These are phyloP conservation scores for Chamaecyparis obtusa DNA, from an alignment of 75 land plant species.

Conservation along the genomic window DNA sequence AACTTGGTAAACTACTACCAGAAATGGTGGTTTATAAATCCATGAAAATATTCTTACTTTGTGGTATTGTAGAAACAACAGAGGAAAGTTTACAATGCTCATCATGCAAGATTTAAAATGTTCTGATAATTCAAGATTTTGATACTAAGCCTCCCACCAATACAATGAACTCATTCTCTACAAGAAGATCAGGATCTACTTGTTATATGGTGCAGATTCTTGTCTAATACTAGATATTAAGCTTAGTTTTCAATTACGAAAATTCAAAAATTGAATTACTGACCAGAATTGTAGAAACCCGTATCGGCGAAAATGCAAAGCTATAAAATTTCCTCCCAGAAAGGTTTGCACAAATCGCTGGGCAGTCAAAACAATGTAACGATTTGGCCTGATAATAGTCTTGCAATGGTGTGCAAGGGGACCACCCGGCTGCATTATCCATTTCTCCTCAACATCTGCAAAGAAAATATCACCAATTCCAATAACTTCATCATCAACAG, in stretches of 20 bases:
- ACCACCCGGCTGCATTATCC: constrained; percentile 83
- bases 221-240: neutral
- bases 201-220: neutral
- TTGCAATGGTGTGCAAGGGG: constrained; percentile 72
- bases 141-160: neutral
- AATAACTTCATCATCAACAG: constrained; percentile 62
- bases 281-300: constrained; percentile 93
- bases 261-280: neutral
- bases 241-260: neutral
- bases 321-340: constrained; percentile 66
- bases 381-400: constrained; percentile 72
- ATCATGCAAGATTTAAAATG: neutral
- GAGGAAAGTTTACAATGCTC: neutral
- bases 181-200: neutral
- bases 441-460: constrained; percentile 79
- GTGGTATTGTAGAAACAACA: neutral
- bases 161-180: neutral
- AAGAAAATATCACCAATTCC: constrained; percentile 86
- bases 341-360: constrained; percentile 90
- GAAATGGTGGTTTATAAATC: neutral
- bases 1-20: neutral
- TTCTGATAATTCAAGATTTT: neutral
- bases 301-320: constrained; percentile 89
- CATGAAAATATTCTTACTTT: neutral
- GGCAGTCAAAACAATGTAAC: constrained; percentile 72